Percentiles rank a stretch among this genome's conserved stretches.
Evolutionary conservation across 1,139 yeast genomes (phyloP).

Genomic region (Candida sojae): DNA sequence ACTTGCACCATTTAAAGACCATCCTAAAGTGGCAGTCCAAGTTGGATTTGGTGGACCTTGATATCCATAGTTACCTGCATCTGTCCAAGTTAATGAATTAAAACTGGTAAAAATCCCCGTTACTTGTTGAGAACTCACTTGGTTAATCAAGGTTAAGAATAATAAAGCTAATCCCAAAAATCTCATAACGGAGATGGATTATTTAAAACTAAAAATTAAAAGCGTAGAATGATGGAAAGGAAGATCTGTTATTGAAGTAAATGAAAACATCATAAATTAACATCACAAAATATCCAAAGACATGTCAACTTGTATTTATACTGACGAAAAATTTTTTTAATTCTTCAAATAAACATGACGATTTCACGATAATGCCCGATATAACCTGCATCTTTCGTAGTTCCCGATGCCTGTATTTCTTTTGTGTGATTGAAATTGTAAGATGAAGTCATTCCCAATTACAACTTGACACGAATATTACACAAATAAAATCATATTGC

Average conservation of each 20-base stretch:
- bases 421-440: no score
- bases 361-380: no score
- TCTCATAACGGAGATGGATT: neutral
- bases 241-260: neutral
- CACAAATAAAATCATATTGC: no score
- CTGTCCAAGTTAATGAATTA: conserved; percentile 5
- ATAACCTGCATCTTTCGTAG: no score
- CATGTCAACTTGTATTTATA: neutral
- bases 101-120: conserved; percentile 8
- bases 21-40: conserved; percentile 25
- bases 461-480: no score
- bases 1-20: conserved; percentile 22
- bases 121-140: conserved; percentile 6
- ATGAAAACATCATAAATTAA: neutral
- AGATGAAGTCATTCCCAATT: no score
- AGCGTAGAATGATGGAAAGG: neutral
- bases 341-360: no score
- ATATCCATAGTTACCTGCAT: conserved; percentile 6
- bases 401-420: no score
- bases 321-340: neutral
- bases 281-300: neutral
- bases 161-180: conserved; percentile 3
- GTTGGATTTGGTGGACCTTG: conserved; percentile 19
- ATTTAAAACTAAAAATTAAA: no score
- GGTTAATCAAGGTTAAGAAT: neutral